Base-by-base conservation (phyloP, 805 yeast genomes). In the Torulaspora quercuum region DNA sequence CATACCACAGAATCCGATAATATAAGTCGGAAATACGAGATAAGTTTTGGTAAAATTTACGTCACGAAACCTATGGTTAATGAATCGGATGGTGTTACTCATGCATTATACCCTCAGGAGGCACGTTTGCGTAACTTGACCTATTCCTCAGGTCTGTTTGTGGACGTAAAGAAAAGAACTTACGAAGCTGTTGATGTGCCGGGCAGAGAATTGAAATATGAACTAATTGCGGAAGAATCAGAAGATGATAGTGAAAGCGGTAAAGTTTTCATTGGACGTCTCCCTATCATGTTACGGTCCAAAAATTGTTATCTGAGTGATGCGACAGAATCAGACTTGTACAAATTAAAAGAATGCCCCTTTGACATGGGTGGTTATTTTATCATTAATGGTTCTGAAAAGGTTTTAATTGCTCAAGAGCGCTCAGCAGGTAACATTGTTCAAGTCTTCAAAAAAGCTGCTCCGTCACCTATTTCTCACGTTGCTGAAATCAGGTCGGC, bases 321-420 rank as follows among this genome's bases (percentile, higher is more conserved):
- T 44, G 74, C 92, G 50, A 79, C 86, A 6, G 97, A 92, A 53
- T 87, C 85, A 50, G 98, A 92, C 65, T 76, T 89, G 55, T 92
- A 89, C 66, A 95, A 88, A 53, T 76, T 92, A 59, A 89, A 92
- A 65, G 99, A 92, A 67, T 92, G 99, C 68, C 98, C 98, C 20
- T 92, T 86, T 65, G 99, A 92, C 73, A 95, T 92, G 94, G 99
- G 99, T 64, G 99, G 99, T 45, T 92, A 92, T 65, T 92, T 92
- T 61, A 89, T 92, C 52, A 92, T 92, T 59, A 92, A 92, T 68
- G 99, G 99, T 54, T 87, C 97, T 13, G 99, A 92, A 63, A 92
- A 92, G 64, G 99, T 92, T 39, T 72, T 92, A 56, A 92, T 92
- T 69, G 99, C 99, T 20, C 99, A 92, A 68, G 99, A 92, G 67